Conservation (phyloP, 176 grass and related monocot species). For the Raddia distichophylla region DNA sequence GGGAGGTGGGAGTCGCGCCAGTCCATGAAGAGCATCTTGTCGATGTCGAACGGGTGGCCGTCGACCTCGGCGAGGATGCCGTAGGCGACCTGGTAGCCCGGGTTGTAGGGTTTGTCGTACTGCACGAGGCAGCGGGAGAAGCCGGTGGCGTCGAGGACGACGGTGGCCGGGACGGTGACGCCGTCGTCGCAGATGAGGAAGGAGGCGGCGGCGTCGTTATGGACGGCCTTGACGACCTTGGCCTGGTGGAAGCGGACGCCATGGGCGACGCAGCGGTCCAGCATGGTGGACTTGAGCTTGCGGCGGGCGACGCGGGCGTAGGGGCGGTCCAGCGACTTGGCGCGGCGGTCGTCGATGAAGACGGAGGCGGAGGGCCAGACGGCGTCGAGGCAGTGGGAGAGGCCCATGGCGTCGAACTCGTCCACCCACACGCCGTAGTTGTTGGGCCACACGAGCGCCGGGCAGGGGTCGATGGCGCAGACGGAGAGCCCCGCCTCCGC, state of each 20-base stretch:
- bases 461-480: conserved; percentile 82
- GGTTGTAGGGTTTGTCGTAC: conserved; percentile 93
- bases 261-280: conserved; percentile 74
- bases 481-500: conserved; percentile 82
- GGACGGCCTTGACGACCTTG: conserved; percentile 73
- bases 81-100: conserved; percentile 93
- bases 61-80: conserved; percentile 95
- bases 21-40: conserved; percentile 99
- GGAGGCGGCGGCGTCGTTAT: conserved; percentile 67
- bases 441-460: conserved; percentile 81
- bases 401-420: conserved; percentile 93
- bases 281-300: conserved; percentile 89
- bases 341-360: conserved; percentile 46
- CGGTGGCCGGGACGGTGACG: conserved; percentile 60
- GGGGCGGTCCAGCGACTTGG: conserved; percentile 68
- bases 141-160: conserved; percentile 91
- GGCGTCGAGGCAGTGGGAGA: conserved; percentile 80
- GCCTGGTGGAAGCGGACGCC: conserved; percentile 86
- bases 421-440: conserved; percentile 99
- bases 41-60: conserved; percentile 87
- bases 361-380: conserved; percentile 80
- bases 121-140: conserved; percentile 89
- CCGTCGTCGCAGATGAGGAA: conserved; percentile 85
- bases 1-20: conserved; percentile 91
- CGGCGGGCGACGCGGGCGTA: conserved; percentile 82